Conservation (phyloP, 495 filamentous ascomycete genomes). For the Aspergillus saccharolyticus region DNA sequence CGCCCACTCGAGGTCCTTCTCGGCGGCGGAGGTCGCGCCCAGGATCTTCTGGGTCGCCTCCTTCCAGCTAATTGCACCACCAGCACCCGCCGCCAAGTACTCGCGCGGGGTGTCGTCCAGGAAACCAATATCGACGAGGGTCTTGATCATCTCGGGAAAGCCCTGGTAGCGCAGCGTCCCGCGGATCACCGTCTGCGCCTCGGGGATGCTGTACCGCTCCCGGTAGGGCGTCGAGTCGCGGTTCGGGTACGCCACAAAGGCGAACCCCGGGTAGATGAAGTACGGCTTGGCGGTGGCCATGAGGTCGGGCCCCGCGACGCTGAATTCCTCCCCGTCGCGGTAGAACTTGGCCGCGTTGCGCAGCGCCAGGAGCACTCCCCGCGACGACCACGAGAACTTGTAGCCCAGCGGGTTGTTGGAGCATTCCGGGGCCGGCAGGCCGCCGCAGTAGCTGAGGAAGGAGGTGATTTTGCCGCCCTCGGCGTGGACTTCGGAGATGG, state of each 20-base stretch:
- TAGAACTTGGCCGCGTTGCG: slow-evolving; percentile 82
- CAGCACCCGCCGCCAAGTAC: slow-evolving; percentile 47
- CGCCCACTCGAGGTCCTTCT: slow-evolving; percentile 63
- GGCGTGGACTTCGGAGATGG: slow-evolving; percentile 73
- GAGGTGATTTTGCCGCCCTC: slow-evolving; percentile 79
- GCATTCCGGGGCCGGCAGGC: slow-evolving; percentile 74
- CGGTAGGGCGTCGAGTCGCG: slow-evolving; percentile 81
- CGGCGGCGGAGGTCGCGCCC: slow-evolving; percentile 53
- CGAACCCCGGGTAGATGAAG: slow-evolving; percentile 81
- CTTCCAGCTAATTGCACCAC: slow-evolving; percentile 64
- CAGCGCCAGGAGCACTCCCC: slow-evolving; percentile 83
- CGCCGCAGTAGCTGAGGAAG: slow-evolving; percentile 88
- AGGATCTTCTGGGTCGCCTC: slow-evolving; percentile 73
- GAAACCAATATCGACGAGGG: slow-evolving; percentile 83
- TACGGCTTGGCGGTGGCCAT: slow-evolving; percentile 90
- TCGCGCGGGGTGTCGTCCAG: slow-evolving; percentile 60
- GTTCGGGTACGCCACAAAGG: slow-evolving; percentile 92
- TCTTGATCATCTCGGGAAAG: slow-evolving; percentile 82
- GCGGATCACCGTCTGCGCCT: slow-evolving; percentile 52
- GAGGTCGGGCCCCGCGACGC: slow-evolving; percentile 57
- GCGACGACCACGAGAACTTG: slow-evolving; percentile 86
- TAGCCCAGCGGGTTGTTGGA: slow-evolving; percentile 92
- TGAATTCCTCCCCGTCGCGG: slow-evolving; percentile 68
- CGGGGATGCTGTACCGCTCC: slow-evolving; percentile 87
- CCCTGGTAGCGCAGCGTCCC: slow-evolving; percentile 82